Evolutionary conservation across 441 rosid genomes (phyloP).

Genomic region (Raphanus hybrid): DNA sequence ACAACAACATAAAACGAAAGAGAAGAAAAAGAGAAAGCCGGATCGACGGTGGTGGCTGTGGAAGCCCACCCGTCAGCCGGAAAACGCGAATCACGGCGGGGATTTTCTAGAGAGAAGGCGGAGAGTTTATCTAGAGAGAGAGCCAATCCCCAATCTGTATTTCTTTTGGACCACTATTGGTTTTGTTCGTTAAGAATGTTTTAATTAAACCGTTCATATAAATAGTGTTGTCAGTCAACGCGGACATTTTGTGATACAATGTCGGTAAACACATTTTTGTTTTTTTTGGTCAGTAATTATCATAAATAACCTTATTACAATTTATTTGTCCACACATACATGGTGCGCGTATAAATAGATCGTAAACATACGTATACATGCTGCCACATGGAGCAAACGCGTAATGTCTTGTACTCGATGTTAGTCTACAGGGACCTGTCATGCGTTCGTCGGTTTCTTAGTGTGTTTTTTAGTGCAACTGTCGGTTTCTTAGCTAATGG

Average conservation of each 20-base stretch:
- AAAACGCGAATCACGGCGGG: no score
- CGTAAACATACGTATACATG: conserved; percentile 3
- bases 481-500: conserved; percentile 18
- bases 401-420: conserved; percentile 32
- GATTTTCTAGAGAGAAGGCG: no score
- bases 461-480: not conserved
- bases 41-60: no score
- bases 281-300: conserved; percentile 33
- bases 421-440: conserved; percentile 35
- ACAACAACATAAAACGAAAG: no score
- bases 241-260: conserved; percentile 17
- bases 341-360: conserved; percentile 28
- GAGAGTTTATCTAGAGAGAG: no score
- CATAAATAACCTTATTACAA: conserved; percentile 26
- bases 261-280: conserved; percentile 26
- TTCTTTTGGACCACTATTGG: no score
- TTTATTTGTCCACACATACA: conserved; percentile 16
- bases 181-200: no score
- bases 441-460: conserved; percentile 19
- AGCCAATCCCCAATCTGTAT: no score
- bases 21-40: no score
- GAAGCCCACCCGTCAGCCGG: no score
- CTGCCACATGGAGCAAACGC: conserved; percentile 41
- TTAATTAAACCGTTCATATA: no score
- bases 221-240: not conserved